Conservation (phyloP, 75 land plant species). For the Gnetum montanum region DNA sequence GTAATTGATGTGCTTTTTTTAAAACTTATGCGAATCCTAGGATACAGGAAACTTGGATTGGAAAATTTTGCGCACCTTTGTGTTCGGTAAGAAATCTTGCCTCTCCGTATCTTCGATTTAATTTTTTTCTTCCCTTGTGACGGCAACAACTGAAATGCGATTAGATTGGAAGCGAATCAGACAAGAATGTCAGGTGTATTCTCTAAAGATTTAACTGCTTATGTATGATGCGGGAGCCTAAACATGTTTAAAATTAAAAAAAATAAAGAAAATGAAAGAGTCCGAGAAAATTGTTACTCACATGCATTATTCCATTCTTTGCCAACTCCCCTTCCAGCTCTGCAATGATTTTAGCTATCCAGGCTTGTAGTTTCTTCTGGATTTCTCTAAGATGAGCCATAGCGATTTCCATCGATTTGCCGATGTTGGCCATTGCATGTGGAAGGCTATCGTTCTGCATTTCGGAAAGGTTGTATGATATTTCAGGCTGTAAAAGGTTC, state of each 20-base stretch:
- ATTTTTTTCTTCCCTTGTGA: not conserved
- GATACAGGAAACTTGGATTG: not conserved
- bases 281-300: conserved; percentile 1
- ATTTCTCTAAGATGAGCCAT: conserved; percentile 43
- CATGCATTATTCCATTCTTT: conserved; percentile 10
- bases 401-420: conserved; percentile 29
- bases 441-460: conserved; percentile 7
- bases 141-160: conserved; percentile 2
- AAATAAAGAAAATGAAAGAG: not conserved
- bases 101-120: not conserved
- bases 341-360: conserved; percentile 53
- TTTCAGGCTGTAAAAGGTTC: conserved; percentile 36
- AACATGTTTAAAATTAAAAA: not conserved
- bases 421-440: conserved; percentile 22
- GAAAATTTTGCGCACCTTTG: not conserved
- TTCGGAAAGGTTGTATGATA: conserved; percentile 9
- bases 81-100: not conserved
- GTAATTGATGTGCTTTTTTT: no score
- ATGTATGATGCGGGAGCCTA: not conserved
- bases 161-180: not conserved
- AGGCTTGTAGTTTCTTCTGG: conserved; percentile 53
- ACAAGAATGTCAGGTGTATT: not conserved
- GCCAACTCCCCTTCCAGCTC: conserved; percentile 50
- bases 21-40: no score
- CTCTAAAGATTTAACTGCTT: not conserved